Evolutionary conservation across 2,329 filamentous ascomycete species (phyloP), one percentile per base, ranked within the genome.

Genomic region (Beauveria brongniartii): DNA sequence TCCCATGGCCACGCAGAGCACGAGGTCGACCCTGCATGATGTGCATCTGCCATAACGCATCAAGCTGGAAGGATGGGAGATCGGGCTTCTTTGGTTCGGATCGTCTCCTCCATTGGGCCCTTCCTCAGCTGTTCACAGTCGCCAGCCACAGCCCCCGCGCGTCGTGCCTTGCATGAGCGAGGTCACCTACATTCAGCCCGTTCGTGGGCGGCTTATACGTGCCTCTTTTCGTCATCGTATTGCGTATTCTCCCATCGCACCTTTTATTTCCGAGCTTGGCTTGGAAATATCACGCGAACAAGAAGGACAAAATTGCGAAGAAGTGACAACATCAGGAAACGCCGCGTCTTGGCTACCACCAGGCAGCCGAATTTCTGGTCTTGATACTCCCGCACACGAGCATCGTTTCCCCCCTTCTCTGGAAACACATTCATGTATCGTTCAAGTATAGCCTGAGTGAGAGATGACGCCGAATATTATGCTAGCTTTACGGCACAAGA

Each of bases 81-180:
- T 30, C 14, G 34, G 37, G 56, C 22, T 51, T n/a, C 18, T 51
- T 59, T 48, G 56, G 44, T 20, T 58, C 44, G 55, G 30, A 24
- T 30, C 12, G 34, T n/a, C 41, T 20, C 7, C 41, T 20, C 41
- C 18, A 8, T 44, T 37, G 37, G 20, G 16, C 34, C 34, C 34
- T 40, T 50, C 24, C 34, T 58, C 55, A 58, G 28, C 55, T 58
- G 55, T 43, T 37, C 55, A 54, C 44, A 5, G 47, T 30, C 24
- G 16, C 6, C 7, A 14, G 20, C 10, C 22, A 20, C 51, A 41
- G 20, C 24, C 16, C 16, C 51, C 51, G 10, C 51, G 20, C 34
- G 34, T 28, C 16, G 55, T 58, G 34, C 55, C 55, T 58, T 58
- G 55, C 55, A 58, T 58, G 44, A 58, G 41, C 41, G 44, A 24